A percentile compares a stretch with the other conserved stretches of the same genome.
These are phyloP conservation scores for Pleurotus pulmonarius DNA, from an alignment of 768 basidiomycete genomes.

Conservation along the genomic window DNA sequence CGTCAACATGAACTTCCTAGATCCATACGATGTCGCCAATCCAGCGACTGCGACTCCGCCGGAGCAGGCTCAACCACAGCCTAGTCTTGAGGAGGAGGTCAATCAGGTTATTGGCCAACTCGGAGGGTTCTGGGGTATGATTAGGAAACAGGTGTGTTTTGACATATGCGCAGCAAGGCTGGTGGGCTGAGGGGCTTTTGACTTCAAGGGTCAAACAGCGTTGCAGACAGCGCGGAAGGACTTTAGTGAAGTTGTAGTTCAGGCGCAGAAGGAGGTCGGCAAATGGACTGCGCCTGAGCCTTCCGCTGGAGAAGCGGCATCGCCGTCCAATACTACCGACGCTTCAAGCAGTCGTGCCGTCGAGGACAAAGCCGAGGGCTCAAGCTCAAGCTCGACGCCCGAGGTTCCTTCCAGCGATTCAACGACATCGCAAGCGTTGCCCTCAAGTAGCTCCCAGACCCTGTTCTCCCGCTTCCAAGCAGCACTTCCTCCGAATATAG, in stretches of 20 bases:
- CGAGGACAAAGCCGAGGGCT: slow-evolving; percentile 2
- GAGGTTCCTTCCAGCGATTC: slow-evolving; percentile 1
- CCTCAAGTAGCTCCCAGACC: slow-evolving; percentile 29
- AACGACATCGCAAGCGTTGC: slow-evolving; percentile 13
- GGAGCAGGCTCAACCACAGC: slow-evolving; percentile 29
- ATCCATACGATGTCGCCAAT: slow-evolving; percentile 58
- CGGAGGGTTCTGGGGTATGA: slow-evolving; percentile 86
- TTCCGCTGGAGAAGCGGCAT: slow-evolving; percentile 13
- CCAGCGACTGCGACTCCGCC: slow-evolving; percentile 38
- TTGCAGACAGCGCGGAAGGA: slow-evolving; percentile 72
- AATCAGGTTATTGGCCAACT: slow-evolving; percentile 86
- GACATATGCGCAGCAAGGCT: neutral
- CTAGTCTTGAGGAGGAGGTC: slow-evolving; percentile 82
- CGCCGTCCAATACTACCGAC: slow-evolving; percentile 16
- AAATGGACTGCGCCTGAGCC: slow-evolving; percentile 41
- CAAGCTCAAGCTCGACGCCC: slow-evolving; percentile 10
- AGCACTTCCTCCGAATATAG: slow-evolving; percentile 71
- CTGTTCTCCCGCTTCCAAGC: slow-evolving; percentile 71
- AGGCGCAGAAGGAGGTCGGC: slow-evolving; percentile 75
- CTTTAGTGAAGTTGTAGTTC: slow-evolving; percentile 64
- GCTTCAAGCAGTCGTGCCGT: neutral
- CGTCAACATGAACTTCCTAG: slow-evolving; percentile 71
- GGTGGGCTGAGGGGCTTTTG: neutral
- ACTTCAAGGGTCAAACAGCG: slow-evolving; percentile 60
- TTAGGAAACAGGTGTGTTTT: slow-evolving; percentile 74